Percentiles rank a stretch among this genome's conserved stretches.
Evolutionary conservation across 2,329 filamentous ascomycete species (phyloP).

Genomic region (Dothideomycetidae sp.): DNA sequence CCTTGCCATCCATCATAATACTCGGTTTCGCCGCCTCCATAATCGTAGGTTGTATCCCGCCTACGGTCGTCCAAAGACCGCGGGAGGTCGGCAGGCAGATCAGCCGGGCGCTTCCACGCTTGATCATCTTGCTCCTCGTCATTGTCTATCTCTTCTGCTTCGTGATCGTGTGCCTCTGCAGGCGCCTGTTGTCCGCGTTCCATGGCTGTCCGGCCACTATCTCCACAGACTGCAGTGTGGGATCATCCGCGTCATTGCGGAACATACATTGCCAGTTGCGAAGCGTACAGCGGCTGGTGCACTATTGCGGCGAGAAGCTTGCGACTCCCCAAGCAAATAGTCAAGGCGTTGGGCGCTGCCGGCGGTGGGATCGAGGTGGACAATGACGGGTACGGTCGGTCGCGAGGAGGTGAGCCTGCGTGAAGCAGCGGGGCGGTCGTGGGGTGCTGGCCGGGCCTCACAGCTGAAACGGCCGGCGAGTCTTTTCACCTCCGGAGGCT

Average conservation of each 20-base stretch:
- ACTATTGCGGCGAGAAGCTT: too few species aligned
- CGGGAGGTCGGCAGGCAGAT: constrained; percentile 72
- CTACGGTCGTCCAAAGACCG: constrained; percentile 82
- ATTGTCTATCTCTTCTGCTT: constrained; percentile 2
- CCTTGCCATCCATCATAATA: constrained; percentile 99
- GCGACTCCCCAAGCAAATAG: too few species aligned
- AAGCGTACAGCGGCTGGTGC: too few species aligned
- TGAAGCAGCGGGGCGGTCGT: too few species aligned
- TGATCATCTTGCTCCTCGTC: constrained; percentile 15
- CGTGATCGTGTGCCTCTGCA: not conserved
- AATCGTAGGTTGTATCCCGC: constrained; percentile 48
- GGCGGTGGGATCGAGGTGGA: too few species aligned
- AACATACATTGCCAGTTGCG: not conserved
- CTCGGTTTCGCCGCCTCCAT: constrained; percentile 60
- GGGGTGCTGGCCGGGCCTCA: too few species aligned
- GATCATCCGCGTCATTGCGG: constrained; percentile 7
- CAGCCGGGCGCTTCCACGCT: constrained; percentile 22
- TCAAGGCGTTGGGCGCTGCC: too few species aligned
- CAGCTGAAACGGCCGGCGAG: too few species aligned
- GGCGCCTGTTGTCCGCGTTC: constrained; percentile 1
- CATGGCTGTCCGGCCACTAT: constrained; percentile 1
- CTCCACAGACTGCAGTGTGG: not conserved
- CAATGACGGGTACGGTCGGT: too few species aligned
- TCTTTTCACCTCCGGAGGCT: too few species aligned
- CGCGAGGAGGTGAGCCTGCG: too few species aligned